Percentiles rank a stretch among this genome's conserved stretches.
phyloP scores from a whole-genome alignment of 208 protist species.

The Crithidia thermophila region DNA sequence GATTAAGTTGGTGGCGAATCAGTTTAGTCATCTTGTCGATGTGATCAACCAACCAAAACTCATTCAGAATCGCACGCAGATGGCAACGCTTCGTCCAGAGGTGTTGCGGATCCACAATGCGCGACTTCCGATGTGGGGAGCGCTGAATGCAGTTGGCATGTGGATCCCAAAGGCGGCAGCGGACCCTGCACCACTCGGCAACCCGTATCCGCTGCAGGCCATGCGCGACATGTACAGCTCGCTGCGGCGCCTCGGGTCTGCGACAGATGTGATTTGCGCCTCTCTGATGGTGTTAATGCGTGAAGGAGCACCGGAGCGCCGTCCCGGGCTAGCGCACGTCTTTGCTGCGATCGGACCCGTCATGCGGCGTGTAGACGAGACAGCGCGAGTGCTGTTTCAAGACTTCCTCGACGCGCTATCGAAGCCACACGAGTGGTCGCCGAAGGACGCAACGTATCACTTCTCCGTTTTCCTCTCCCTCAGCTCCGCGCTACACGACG shows the following conservation, averaged over 20 bases:
- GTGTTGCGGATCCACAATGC: background rate
- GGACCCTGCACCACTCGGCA: conserved; percentile 51
- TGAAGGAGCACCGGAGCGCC: background rate
- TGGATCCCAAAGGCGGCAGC: conserved; percentile 45
- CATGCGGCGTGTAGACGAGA: conserved; percentile 37
- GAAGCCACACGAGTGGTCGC: conserved; percentile 38
- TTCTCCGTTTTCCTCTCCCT: conserved; percentile 45
- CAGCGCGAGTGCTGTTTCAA: conserved; percentile 36
- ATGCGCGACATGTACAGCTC: conserved; percentile 58
- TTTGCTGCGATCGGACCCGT: conserved; percentile 26
- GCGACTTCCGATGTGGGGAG: conserved; percentile 34
- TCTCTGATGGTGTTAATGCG: conserved; percentile 20
- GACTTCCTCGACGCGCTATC: conserved; percentile 59
- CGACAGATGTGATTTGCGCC: conserved; percentile 45
- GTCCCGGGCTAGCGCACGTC: conserved; percentile 6
- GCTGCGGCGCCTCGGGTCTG: conserved; percentile 53
- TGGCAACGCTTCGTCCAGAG: conserved; percentile 5
- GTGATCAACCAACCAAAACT: conserved; percentile 32
- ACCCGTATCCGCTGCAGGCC: conserved; percentile 41
- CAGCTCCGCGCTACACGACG: conserved; percentile 32
- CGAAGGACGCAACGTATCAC: conserved; percentile 28
- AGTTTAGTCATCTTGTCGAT: conserved; percentile 41
- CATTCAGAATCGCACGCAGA: conserved; percentile 14
- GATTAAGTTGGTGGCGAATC: conserved; percentile 31
- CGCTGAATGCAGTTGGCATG: conserved; percentile 25